These are phyloP conservation scores for Colletotrichum phormii DNA, from an alignment of 2,329 filamentous ascomycete species.

Conservation along the genomic window DNA sequence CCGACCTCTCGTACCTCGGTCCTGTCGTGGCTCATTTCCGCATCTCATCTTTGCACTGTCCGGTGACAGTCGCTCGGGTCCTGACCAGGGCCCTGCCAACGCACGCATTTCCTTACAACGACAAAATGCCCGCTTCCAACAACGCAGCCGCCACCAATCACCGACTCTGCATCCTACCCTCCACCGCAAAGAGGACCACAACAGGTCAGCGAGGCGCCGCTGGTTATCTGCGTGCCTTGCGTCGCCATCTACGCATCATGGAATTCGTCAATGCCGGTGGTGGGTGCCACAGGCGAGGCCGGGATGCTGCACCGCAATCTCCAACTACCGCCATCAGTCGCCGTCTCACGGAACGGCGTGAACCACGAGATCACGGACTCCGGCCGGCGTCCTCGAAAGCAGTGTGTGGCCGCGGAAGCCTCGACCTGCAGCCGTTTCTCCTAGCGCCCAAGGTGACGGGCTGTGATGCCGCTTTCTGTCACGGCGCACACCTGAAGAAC, in stretches of 20 bases:
- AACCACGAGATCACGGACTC: background rate
- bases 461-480: background rate
- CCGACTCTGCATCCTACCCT: background rate
- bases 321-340: background rate
- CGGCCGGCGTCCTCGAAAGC: background rate
- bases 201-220: background rate
- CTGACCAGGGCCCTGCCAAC: constrained; percentile 7
- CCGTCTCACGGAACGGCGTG: background rate
- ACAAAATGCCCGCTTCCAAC: constrained; percentile 14
- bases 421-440: constrained; percentile 23
- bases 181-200: constrained; percentile 20
- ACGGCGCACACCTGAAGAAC: background rate
- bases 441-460: constrained; percentile 13
- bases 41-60: constrained; percentile 14
- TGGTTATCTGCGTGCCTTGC: background rate
- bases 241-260: constrained; percentile 11
- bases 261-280: constrained; percentile 16
- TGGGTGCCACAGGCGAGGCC: constrained; percentile 3
- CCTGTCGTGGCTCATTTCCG: constrained; percentile 10
- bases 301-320: constrained; percentile 7
- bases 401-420: background rate
- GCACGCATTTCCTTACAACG: constrained; percentile 14
- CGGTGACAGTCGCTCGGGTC: constrained; percentile 23
- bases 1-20: background rate
- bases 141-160: constrained; percentile 20